Percentiles rank a stretch among this genome's conserved stretches.
Conservation (phyloP, 2,329 filamentous ascomycete species). For the Ophiostoma novo-ulmi region DNA sequence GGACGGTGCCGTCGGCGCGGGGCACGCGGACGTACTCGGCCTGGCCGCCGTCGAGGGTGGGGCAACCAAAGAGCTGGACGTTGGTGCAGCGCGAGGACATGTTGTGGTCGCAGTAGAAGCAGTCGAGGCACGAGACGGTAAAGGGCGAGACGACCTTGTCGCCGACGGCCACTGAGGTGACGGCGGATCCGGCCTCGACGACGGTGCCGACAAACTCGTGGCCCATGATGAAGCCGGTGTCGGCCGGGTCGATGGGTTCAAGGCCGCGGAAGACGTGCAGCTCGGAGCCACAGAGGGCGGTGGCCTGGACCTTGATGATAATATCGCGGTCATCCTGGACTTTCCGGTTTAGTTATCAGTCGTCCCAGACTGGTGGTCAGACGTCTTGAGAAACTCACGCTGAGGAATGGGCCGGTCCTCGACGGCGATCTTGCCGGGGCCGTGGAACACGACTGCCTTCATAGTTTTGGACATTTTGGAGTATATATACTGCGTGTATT, state of each 20-base stretch:
- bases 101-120: conserved; percentile 78
- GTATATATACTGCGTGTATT: neutral
- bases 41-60: conserved; percentile 68
- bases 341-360: conserved; percentile 28
- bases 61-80: conserved; percentile 64
- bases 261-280: conserved; percentile 82
- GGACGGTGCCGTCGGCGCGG: conserved; percentile 71
- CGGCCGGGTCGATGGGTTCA: conserved; percentile 45
- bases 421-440: conserved; percentile 66
- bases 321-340: conserved; percentile 68
- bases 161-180: conserved; percentile 64
- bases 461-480: conserved; percentile 50
- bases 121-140: conserved; percentile 70
- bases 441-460: conserved; percentile 86
- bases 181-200: conserved; percentile 59
- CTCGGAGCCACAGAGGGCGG: conserved; percentile 87
- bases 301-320: conserved; percentile 75
- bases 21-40: conserved; percentile 80
- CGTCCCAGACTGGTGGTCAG: neutral
- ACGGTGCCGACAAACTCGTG: conserved; percentile 84
- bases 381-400: conserved; percentile 35
- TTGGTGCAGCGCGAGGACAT: conserved; percentile 73
- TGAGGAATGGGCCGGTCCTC: conserved; percentile 75
- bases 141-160: conserved; percentile 81
- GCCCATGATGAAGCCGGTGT: conserved; percentile 62